Percentiles rank a stretch among this genome's conserved stretches.
Conservation (phyloP, 768 basidiomycete species). For the Boletus vinaceobasis region DNA sequence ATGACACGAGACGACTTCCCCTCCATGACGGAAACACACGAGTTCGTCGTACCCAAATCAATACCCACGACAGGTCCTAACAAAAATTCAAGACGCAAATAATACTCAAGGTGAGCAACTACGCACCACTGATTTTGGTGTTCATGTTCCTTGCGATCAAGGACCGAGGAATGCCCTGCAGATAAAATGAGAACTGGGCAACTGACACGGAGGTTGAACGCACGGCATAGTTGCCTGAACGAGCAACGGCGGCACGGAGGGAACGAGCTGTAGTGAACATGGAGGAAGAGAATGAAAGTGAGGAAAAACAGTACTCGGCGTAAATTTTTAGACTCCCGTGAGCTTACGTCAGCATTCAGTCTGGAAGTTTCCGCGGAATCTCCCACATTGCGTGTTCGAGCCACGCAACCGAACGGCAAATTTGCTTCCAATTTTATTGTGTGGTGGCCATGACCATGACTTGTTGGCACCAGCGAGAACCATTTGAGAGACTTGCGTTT, state of each 20-base stretch:
- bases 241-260: conserved; percentile 54
- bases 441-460: neutral
- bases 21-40: conserved; percentile 93
- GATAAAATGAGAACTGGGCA: conserved; percentile 2
- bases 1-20: conserved; percentile 92
- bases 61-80: conserved; percentile 91
- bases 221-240: conserved; percentile 64
- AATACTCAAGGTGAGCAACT: neutral
- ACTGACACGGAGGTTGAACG: conserved; percentile 16
- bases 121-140: conserved; percentile 83
- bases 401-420: neutral
- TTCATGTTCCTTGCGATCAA: conserved; percentile 91
- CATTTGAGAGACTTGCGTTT: neutral
- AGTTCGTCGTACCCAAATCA: conserved; percentile 93
- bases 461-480: neutral
- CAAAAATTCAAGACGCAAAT: neutral
- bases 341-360: conserved; percentile 25
- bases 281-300: conserved; percentile 45
- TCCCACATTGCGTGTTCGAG: conserved; percentile 11
- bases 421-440: neutral
- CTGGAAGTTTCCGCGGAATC: conserved; percentile 16
- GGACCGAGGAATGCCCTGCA: conserved; percentile 63
- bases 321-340: conserved; percentile 43
- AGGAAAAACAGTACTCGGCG: conserved; percentile 29
- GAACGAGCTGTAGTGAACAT: conserved; percentile 75